Base-by-base conservation (phyloP, 192 early-diverging fungal species). In the Spinellus fusiger region DNA sequence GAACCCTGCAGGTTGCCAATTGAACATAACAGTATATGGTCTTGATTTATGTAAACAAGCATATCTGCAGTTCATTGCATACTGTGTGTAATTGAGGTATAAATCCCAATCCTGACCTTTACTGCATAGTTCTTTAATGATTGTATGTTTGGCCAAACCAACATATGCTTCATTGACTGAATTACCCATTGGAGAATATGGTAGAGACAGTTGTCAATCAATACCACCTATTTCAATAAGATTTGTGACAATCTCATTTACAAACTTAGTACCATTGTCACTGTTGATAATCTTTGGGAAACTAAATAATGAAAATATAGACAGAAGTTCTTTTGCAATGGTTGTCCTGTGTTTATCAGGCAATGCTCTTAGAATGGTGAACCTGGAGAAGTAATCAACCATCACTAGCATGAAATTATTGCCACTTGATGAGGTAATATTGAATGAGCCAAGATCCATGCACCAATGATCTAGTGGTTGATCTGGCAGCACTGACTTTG, bases 351-450 rank as follows among this genome's bases (percentile, higher is more conserved):
- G 27, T 32, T 31, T 53, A 53, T 53, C 29, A 18, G 51, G 51
- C 6, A 53, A 15, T 7, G 5, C 26, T 0, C 51, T 0, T 16
- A 53, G 15, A 32, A 53, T 32, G 33, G 29, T n/a, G n/a, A n/a
- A n/a, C n/a, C n/a, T n/a, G n/a, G n/a, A n/a, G n/a, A n/a, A n/a
- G n/a, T n/a, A n/a, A 37, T 56, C 54, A 5, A 56, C 54, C 34
- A 56, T 56, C 1, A 56, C 54, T 25, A 56, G 4, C 20, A 56
- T 35, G 35, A 34, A 40, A 23, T 38, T 56, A 56, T 56, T 56
- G 10, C 54, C 54, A 38, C 12, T 34, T 13, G 22, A 5, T 3
- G 54, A 56, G 15, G 54, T 56, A 23, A 33, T 38, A 38, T 56
- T 34, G 27, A 56, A 56, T 2, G 20, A 23, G 22, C 54, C 54